These are phyloP conservation scores for Chlorella variabilis DNA, from an alignment of 163 green algal species.

Conservation along the genomic window DNA sequence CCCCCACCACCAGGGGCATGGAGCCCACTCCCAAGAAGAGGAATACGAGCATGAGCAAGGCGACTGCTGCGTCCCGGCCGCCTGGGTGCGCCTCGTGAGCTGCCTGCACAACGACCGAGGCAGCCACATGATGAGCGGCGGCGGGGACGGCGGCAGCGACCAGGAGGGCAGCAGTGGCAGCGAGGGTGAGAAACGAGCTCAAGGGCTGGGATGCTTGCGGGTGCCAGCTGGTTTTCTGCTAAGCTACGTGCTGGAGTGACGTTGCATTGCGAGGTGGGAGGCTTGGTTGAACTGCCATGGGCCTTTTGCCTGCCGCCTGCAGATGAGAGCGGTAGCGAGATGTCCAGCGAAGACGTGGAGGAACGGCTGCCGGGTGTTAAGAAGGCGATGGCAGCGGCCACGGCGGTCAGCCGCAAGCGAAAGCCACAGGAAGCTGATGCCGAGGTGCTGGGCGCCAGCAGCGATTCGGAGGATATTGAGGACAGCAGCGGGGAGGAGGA, in stretches of 20 bases:
- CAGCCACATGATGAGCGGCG: conserved; percentile 66
- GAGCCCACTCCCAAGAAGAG: neutral
- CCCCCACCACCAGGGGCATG: neutral
- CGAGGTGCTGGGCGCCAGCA: neutral
- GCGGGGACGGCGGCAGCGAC: conserved; percentile 3
- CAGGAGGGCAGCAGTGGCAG: conserved; percentile 22
- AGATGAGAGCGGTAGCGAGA: neutral
- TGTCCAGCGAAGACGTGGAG: neutral
- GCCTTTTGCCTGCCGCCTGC: neutral
- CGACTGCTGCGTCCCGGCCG: neutral
- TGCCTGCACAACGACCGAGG: conserved; percentile 63
- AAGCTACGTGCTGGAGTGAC: neutral
- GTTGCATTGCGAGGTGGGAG: too few relatives aligned
- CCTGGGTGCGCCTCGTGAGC: conserved; percentile 64
- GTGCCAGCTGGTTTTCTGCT: neutral
- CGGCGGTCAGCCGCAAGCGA: neutral
- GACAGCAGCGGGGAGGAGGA: neutral
- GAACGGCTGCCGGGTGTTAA: neutral
- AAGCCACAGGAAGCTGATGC: neutral
- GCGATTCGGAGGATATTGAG: too few relatives aligned
- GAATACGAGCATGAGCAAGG: conserved; percentile 1
- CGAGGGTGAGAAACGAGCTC: neutral
- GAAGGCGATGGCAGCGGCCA: neutral
- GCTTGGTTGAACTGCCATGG: too few relatives aligned
- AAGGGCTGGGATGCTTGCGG: neutral